These are phyloP conservation scores for Quercus dentata DNA, from an alignment of 306 rosid genomes.

Conservation along the genomic window DNA sequence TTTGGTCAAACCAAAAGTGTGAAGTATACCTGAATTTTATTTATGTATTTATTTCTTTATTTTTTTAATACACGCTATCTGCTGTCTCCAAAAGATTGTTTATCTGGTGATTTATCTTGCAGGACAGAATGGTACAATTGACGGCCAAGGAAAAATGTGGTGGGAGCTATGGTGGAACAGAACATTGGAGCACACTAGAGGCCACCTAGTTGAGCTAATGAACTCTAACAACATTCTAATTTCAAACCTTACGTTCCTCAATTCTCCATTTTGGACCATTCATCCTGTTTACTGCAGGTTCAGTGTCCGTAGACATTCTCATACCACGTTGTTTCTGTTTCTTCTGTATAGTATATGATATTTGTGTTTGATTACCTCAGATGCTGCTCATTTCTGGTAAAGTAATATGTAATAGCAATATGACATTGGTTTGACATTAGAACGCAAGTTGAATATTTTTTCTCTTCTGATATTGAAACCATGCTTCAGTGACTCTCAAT, in stretches of 20 bases:
- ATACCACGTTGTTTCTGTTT: neutral
- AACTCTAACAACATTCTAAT: conserved; percentile 73
- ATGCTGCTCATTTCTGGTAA: neutral
- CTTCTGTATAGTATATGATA: neutral
- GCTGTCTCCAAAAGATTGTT: neutral
- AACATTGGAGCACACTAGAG: conserved; percentile 81
- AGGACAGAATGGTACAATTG: conserved; percentile 91
- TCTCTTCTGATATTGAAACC: no score
- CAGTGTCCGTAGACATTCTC: neutral
- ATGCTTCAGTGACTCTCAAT: no score
- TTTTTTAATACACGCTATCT: neutral
- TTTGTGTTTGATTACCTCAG: neutral
- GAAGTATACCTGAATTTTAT: neutral
- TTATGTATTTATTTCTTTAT: neutral
- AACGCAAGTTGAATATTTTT: no score
- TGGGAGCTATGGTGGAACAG: conserved; percentile 99
- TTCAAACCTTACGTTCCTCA: conserved; percentile 80
- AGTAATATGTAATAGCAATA: neutral
- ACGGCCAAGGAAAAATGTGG: conserved; percentile 94
- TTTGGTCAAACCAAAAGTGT: neutral
- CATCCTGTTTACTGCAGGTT: conserved; percentile 98
- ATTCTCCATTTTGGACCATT: conserved; percentile 97
- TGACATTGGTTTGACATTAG: no score
- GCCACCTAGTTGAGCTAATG: conserved; percentile 87
- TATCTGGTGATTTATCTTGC: conserved; percentile 23